Evolutionary conservation across 1,284 basidiomycete genomes (phyloP).

Genomic region (Irpex sp.): DNA sequence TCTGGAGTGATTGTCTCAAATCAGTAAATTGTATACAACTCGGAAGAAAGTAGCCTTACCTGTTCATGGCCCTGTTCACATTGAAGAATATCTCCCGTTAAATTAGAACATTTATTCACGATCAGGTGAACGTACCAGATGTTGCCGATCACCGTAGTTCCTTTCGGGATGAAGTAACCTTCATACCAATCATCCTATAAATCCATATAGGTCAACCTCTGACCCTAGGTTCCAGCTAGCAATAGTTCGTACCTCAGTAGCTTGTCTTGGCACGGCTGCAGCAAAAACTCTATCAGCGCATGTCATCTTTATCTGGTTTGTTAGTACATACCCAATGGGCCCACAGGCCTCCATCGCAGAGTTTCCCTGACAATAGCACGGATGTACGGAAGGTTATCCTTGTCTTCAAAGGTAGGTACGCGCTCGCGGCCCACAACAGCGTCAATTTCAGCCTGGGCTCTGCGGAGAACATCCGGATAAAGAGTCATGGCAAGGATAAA

Average conservation of each 20-base stretch:
- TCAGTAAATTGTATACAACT: neutral
- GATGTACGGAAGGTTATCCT: constrained; percentile 31
- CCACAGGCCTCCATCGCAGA: constrained; percentile 26
- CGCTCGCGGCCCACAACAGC: constrained; percentile 30
- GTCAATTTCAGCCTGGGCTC: constrained; percentile 35
- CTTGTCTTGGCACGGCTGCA: neutral
- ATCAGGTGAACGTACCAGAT: constrained; percentile 13
- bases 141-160: constrained; percentile 17
- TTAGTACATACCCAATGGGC: constrained; percentile 28
- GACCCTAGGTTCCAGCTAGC: no score
- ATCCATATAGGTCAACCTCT: no score
- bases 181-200: constrained; percentile 20
- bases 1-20: neutral
- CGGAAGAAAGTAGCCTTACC: neutral
- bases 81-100: neutral
- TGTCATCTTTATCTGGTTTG: constrained; percentile 20
- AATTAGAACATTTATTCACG: neutral
- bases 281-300: neutral
- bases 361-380: constrained; percentile 35
- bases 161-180: constrained; percentile 20
- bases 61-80: neutral
- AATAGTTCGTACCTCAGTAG: neutral
- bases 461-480: constrained; percentile 29
- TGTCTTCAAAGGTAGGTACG: constrained; percentile 31
- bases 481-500: constrained; percentile 28